Conservation (phyloP, 176 grass and related monocot species). For the Tillandsia leiboldiana region DNA sequence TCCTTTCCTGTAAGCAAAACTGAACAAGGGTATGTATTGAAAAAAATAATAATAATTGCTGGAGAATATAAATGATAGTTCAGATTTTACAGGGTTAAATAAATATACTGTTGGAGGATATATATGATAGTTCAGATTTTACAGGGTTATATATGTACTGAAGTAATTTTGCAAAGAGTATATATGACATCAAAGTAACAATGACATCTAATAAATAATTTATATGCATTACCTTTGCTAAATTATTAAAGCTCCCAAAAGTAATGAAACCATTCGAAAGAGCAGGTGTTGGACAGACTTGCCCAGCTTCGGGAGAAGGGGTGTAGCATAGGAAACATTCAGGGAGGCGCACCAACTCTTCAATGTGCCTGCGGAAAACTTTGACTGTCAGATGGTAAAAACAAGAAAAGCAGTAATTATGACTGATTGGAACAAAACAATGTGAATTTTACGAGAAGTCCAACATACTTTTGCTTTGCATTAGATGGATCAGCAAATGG, state of each 20-base stretch:
- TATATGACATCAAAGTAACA: neutral
- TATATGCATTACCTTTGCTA: constrained; percentile 72
- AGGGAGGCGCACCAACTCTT: constrained; percentile 84
- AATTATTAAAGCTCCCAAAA: constrained; percentile 98
- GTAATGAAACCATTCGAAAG: constrained; percentile 90
- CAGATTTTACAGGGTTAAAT: too few species aligned
- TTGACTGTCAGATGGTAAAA: constrained; percentile 12
- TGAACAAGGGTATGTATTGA: neutral
- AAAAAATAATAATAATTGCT: constrained; percentile 4
- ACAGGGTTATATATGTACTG: too few species aligned
- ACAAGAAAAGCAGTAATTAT: neutral
- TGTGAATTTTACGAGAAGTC: neutral
- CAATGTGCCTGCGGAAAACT: constrained; percentile 60
- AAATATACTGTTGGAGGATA: too few species aligned
- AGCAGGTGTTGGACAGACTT: constrained; percentile 68
- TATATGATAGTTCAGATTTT: too few species aligned
- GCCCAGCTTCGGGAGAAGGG: constrained; percentile 95
- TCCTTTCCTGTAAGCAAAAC: too few species aligned
- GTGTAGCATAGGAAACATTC: constrained; percentile 95
- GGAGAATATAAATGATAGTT: too few species aligned
- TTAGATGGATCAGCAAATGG: constrained; percentile 65
- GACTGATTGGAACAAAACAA: neutral
- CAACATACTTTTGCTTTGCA: constrained; percentile 69
- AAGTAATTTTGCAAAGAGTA: neutral
- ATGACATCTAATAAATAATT: constrained; percentile 8